Evolutionary conservation across 2,329 filamentous ascomycete species (phyloP), one percentile per base, ranked within the genome.

Genomic region (Clonostachys rhizophaga): DNA sequence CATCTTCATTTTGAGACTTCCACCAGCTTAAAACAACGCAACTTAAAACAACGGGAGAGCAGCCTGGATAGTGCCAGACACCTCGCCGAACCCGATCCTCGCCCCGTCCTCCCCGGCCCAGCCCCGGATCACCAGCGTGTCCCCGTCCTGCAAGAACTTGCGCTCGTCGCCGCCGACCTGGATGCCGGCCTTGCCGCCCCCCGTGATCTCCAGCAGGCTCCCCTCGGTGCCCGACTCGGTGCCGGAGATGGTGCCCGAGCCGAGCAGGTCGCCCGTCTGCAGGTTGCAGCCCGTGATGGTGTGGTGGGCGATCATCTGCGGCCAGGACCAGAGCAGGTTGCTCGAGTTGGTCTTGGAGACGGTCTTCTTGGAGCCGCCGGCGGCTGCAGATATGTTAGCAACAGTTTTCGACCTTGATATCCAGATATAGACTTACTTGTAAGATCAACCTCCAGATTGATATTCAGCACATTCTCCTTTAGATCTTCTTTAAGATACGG

Each of bases 301-400:
- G 63, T 94, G 89, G 64, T 94, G 89, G 0, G 89, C 79, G 34
- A 94, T 71, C 87, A 92, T 91, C 61, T 94, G 89, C 1, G 86
- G 78, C 69, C 90, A 94, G 0, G 87, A 91, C 76, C 83, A 94
- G 2, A 92, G 74, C 2, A 94, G 71, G 44, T 74, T 64, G 17
- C 54, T 61, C 2, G 65, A 62, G 43, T 58, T 68, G 6, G 66
- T 67, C 40, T 54, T 57, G 14, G 54, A 59, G 12, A 70, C 57
- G n/a, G 59, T 56, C 2, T 56, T 63, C 42, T 58, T 65, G 42
- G 60, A 53, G 5, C 63, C 65, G 10, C 52, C 50, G 34, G 59
- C 51, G 4, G 65, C 64, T 68, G n/a, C 11, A 0, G 9, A 14
- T 3, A 8, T 8, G 43, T 59, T 37, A 55, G 51, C n/a, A 18